Evolutionary conservation across 148 eudicot genomes (phyloP).

Genomic region (Hydrangea macrophylla): DNA sequence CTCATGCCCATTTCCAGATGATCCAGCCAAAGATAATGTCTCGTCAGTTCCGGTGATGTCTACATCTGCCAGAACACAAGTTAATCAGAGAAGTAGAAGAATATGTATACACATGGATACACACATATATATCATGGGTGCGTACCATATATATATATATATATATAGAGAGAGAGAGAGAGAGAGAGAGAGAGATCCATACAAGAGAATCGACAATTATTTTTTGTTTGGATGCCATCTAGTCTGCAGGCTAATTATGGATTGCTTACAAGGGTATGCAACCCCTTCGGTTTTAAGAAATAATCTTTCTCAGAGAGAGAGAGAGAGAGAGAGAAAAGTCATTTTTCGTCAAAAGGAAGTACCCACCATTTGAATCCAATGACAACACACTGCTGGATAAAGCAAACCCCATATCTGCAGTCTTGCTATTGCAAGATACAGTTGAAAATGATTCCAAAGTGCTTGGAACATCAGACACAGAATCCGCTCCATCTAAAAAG

Average conservation of each 20-base stretch:
- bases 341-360: neutral
- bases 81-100: neutral
- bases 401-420: constrained; percentile 7
- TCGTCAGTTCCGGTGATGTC: constrained; percentile 12
- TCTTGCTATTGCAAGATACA: constrained; percentile 10
- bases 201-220: no score
- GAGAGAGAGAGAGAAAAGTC: neutral
- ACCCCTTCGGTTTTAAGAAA: no score
- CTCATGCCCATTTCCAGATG: constrained; percentile 17
- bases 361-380: constrained; percentile 23
- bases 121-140: no score
- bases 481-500: constrained; percentile 14
- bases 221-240: no score
- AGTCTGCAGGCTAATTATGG: no score
- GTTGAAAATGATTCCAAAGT: constrained; percentile 8
- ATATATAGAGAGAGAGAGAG: neutral
- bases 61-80: constrained; percentile 7
- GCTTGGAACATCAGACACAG: constrained; percentile 13
- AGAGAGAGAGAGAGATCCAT: neutral
- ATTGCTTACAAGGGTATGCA: no score
- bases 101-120: no score
- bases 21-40: constrained; percentile 15
- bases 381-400: constrained; percentile 16
- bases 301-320: no score
- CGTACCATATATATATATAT: no score